Percentiles rank a stretch among this genome's conserved stretches.
phyloP scores from a whole-genome alignment of 805 yeast species.

The Pichia membranifaciens region DNA sequence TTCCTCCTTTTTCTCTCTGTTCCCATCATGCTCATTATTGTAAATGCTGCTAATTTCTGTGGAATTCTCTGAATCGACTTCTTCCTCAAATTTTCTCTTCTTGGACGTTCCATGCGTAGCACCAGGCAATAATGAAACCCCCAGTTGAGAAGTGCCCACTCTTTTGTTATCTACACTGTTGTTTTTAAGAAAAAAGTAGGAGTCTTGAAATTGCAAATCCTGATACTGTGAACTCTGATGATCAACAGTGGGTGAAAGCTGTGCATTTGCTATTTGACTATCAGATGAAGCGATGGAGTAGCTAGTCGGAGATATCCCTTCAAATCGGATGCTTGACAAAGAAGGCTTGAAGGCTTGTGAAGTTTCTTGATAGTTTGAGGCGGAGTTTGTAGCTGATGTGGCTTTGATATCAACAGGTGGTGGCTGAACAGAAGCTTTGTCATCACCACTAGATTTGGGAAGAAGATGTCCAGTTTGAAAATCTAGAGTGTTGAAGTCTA shows the following conservation, averaged over 20 bases:
- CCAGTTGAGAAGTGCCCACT: no score
- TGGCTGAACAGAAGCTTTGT: not conserved
- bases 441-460: no score
- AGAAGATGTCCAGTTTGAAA: constrained; percentile 4
- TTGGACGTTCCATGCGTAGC: no score
- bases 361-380: not conserved
- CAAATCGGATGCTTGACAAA: constrained; percentile 8
- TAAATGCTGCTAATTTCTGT: not conserved
- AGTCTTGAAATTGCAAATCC: no score
- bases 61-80: not conserved
- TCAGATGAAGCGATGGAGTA: constrained; percentile 18
- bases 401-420: not conserved
- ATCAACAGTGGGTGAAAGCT: no score
- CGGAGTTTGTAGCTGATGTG: not conserved
- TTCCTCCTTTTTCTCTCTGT: not conserved
- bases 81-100: not conserved
- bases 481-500: constrained; percentile 16
- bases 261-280: no score
- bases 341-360: constrained; percentile 1
- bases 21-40: no score
- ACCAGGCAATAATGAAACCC: no score
- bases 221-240: no score
- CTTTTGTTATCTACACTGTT: no score
- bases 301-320: constrained; percentile 23
- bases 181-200: no score